These are phyloP conservation scores for Metschnikowia reukaufii DNA, from an alignment of 805 yeast genomes.

Conservation along the genomic window DNA sequence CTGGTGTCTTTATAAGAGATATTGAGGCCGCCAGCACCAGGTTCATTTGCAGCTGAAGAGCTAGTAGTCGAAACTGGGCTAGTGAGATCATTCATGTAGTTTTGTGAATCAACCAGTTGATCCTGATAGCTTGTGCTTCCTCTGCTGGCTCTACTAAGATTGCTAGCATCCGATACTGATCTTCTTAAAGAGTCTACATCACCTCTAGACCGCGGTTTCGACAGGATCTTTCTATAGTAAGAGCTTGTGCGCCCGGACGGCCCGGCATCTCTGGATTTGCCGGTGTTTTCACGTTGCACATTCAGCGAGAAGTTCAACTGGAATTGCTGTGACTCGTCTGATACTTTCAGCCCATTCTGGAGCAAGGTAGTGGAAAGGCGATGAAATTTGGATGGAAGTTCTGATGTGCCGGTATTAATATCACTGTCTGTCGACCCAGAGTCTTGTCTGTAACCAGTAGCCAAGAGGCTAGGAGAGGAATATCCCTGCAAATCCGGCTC, in stretches of 20 bases:
- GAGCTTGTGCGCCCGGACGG: slow-evolving; percentile 24
- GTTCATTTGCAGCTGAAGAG: neutral
- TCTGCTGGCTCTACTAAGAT: neutral
- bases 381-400: slow-evolving; percentile 36
- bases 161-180: slow-evolving; percentile 3
- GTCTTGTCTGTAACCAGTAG: slow-evolving; percentile 13
- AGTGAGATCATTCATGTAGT: slow-evolving; percentile 2
- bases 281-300: slow-evolving; percentile 29
- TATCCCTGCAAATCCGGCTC: neutral
- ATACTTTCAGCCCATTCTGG: slow-evolving; percentile 26
- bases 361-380: slow-evolving; percentile 39
- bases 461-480: neutral
- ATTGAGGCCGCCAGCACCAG: slow-evolving; percentile 11
- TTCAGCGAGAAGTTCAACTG: slow-evolving; percentile 41
- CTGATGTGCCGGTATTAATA: slow-evolving; percentile 24
- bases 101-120: slow-evolving; percentile 3
- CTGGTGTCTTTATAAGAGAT: slow-evolving; percentile 5
- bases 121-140: neutral
- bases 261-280: neutral
- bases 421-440: too few relatives aligned
- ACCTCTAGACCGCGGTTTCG: slow-evolving; percentile 11
- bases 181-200: neutral
- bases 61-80: neutral
- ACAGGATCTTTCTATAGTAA: slow-evolving; percentile 35
- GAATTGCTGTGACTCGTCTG: slow-evolving; percentile 42